Percentiles rank a stretch among this genome's conserved stretches.
These are phyloP conservation scores for Alternaria brassicae DNA, from an alignment of 2,329 filamentous ascomycete genomes.

Conservation along the genomic window DNA sequence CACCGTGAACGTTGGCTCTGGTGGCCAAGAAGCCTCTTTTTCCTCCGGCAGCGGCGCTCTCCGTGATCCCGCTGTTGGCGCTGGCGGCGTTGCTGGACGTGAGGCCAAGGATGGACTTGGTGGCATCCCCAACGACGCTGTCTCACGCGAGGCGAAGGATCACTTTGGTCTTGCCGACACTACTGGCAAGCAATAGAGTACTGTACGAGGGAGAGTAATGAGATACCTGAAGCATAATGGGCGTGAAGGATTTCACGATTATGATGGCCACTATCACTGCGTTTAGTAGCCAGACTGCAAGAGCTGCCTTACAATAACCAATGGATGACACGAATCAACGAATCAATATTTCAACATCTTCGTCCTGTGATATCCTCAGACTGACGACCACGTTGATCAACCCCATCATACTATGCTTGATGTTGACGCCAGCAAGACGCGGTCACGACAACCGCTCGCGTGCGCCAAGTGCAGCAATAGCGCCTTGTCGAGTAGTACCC, in stretches of 20 bases:
- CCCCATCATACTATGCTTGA: neutral
- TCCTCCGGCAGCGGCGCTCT: conserved; percentile 54
- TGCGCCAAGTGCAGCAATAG: neutral
- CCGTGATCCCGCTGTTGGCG: conserved; percentile 59
- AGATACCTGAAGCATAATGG: conserved; percentile 10
- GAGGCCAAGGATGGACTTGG: conserved; percentile 66
- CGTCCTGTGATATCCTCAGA: neutral
- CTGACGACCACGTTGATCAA: neutral
- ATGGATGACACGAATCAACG: conserved; percentile 17
- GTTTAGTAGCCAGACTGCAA: conserved; percentile 21
- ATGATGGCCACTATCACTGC: conserved; percentile 15
- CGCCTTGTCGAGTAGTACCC: neutral
- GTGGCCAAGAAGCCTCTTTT: conserved; percentile 58
- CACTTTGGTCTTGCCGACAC: conserved; percentile 53
- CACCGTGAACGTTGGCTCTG: conserved; percentile 74
- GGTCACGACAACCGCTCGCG: neutral
- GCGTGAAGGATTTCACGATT: conserved; percentile 10
- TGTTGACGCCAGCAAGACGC: neutral
- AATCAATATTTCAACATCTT: neutral
- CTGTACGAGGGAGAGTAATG: neutral
- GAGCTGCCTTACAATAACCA: conserved; percentile 15
- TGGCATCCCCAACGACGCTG: conserved; percentile 66
- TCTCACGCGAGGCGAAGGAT: conserved; percentile 55
- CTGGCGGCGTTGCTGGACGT: conserved; percentile 64
- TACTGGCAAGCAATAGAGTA: conserved; percentile 44